Base-by-base conservation (phyloP, 164 flowering plant species). In the Tetracentron sinense region DNA sequence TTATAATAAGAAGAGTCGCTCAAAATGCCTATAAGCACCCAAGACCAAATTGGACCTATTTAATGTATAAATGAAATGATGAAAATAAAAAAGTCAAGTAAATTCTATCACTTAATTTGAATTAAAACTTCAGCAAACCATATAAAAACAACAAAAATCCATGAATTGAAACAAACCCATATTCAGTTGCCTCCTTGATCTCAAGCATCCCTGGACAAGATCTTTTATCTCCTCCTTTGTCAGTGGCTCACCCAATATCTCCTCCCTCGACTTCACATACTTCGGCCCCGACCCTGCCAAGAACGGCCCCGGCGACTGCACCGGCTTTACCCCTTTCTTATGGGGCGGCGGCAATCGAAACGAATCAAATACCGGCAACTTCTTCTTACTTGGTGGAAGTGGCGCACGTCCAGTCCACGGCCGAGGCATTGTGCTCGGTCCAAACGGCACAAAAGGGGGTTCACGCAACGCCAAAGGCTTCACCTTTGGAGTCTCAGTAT, bases 291-390 rank as follows among this genome's bases (percentile, higher is more conserved):
- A 66, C 30, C 99, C 97, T 0, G 89, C 74, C 70, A 89, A 54
- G 55, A 58, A 94, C 6, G 97, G 99, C 15, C 97, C 96, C 10
- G 97, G 97, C 16, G 80, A 56, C 83, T 94, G 97, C 25, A 94
- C 95, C 0, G 93, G 82, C 79, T 88, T 94, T 22, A 91, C 90
- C 35, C 97, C 96, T 65, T 94, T 91, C 81, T 91, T 89, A 61
- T 81, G 55, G 0, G 87, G 80, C 1, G 90, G 88, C 4, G 94
- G 96, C 78, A 83, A 65, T 66, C 42, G 46, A 52, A 88, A 87
- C 1, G 92, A 88, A 58, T 90, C 94, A 42, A 90, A 88, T 59
- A 84, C 89, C 64, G 67, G 78, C 70, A 78, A 49, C 74, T 79
- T 83, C 81, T 90, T 89, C 78, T 84, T 84, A 58, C 86, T 84